Conservation (phyloP, 345 rosid genomes). For the Punica granatum region DNA sequence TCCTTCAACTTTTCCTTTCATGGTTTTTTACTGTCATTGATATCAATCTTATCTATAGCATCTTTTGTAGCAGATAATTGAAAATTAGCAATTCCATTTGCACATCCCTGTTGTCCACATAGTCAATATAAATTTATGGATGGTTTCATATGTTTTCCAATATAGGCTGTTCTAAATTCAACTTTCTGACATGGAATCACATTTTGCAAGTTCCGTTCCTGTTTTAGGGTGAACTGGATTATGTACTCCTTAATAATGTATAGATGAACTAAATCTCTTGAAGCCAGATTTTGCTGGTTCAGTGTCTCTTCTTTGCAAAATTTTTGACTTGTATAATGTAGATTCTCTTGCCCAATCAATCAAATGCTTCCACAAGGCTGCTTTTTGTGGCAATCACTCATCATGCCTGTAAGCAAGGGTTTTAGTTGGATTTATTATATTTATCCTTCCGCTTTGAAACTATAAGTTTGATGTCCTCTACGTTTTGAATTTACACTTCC, state of each 20-base stretch:
- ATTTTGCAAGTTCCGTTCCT: not conserved
- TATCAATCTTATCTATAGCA: not conserved
- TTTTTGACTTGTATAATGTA: conserved; percentile 39
- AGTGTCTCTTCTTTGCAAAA: conserved; percentile 33
- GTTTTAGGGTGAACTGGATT: not conserved
- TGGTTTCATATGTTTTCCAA: not conserved
- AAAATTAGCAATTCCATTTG: not conserved
- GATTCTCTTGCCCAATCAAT: conserved; percentile 21
- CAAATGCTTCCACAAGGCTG: conserved; percentile 30
- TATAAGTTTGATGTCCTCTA: not conserved
- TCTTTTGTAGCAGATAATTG: no score
- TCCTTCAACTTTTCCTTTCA: not conserved
- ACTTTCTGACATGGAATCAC: not conserved
- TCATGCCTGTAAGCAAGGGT: conserved; percentile 65
- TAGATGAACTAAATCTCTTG: conserved; percentile 46
- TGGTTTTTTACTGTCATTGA: not conserved
- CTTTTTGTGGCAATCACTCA: conserved; percentile 36
- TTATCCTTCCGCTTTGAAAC: not conserved
- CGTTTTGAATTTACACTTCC: not conserved
- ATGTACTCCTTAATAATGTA: conserved; percentile 35
- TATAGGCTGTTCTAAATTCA: not conserved
- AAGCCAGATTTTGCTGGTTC: conserved; percentile 40
- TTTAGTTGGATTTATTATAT: not conserved
- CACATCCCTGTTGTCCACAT: not conserved
- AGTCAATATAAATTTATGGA: not conserved